Conservation (phyloP, 2,329 filamentous ascomycete genomes). For the Trichoderma koningii region DNA sequence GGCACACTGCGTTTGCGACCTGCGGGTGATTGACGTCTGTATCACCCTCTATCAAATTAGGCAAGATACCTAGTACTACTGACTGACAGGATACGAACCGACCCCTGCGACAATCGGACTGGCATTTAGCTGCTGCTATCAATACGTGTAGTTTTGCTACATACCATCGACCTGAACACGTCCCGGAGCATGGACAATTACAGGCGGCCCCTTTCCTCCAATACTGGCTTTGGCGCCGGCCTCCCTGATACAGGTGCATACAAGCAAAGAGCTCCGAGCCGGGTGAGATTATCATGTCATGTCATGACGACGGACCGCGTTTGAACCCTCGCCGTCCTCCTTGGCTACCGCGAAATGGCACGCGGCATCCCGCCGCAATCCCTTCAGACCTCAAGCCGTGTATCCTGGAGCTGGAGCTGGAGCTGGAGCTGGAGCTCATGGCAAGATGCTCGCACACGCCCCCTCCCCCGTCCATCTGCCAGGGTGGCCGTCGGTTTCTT, state of each 20-base stretch:
- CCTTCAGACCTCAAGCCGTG: neutral
- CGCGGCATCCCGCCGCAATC: constrained; percentile 24
- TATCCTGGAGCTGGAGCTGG: constrained; percentile 3
- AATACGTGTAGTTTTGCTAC: neutral
- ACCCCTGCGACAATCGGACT: too few relatives aligned
- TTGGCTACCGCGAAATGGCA: constrained; percentile 20
- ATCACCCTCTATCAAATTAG: too few relatives aligned
- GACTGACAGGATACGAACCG: too few relatives aligned
- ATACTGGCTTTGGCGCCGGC: neutral
- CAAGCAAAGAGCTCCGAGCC: constrained; percentile 12
- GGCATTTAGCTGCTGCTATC: too few relatives aligned
- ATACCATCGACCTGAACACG: neutral
- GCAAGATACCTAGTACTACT: too few relatives aligned
- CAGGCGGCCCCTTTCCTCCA: neutral
- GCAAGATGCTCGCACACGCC: constrained; percentile 1
- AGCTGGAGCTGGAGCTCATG: constrained; percentile 15
- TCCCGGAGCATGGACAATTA: neutral
- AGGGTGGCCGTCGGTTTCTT: neutral
- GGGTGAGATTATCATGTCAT: constrained; percentile 21
- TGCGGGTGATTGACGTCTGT: too few relatives aligned
- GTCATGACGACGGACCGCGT: constrained; percentile 12
- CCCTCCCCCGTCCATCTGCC: neutral
- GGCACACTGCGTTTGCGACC: too few relatives aligned
- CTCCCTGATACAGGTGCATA: neutral
- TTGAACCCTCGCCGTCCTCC: constrained; percentile 5